These are phyloP conservation scores for Nigrospora sphaerica DNA, from an alignment of 2,329 filamentous ascomycete genomes.

Conservation along the genomic window DNA sequence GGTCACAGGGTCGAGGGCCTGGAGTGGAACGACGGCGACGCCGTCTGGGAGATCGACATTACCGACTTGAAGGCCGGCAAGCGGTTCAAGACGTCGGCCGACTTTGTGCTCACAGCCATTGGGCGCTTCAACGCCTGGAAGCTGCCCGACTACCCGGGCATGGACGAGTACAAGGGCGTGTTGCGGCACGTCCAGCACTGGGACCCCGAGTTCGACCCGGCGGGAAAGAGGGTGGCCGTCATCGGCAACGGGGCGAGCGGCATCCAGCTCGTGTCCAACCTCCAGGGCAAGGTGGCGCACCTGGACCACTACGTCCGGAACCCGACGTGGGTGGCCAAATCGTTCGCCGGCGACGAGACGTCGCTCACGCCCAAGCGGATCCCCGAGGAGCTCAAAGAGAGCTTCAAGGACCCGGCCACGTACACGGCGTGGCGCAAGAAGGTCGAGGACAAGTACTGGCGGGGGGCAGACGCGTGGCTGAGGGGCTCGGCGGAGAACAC, in stretches of 20 bases:
- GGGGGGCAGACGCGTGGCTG: slow-evolving; percentile 47
- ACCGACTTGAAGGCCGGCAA: slow-evolving; percentile 29
- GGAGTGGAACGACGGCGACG: slow-evolving; percentile 44
- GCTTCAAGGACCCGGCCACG: slow-evolving; percentile 50
- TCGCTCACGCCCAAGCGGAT: slow-evolving; percentile 50
- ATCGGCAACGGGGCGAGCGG: slow-evolving; percentile 59
- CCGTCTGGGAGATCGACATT: slow-evolving; percentile 49
- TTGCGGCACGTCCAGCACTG: slow-evolving; percentile 57
- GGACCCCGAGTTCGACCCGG: slow-evolving; percentile 42
- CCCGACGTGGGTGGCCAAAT: slow-evolving; percentile 60
- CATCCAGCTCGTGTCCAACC: slow-evolving; percentile 47
- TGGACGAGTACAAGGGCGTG: slow-evolving; percentile 44
- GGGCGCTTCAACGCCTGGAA: slow-evolving; percentile 62
- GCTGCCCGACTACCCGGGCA: slow-evolving; percentile 53
- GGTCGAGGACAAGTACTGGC: slow-evolving; percentile 56
- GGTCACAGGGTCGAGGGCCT: slow-evolving; percentile 47
- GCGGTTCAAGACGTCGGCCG: slow-evolving; percentile 36
- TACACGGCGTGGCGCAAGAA: slow-evolving; percentile 55
- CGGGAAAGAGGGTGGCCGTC: slow-evolving; percentile 45
- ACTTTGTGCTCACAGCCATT: slow-evolving; percentile 56
- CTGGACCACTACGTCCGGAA: slow-evolving; percentile 60
- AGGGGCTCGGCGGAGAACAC: slow-evolving; percentile 43
- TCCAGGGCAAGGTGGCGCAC: slow-evolving; percentile 39
- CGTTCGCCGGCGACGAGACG: slow-evolving; percentile 49
- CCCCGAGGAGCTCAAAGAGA: slow-evolving; percentile 42